Base-by-base conservation (phyloP, 2,329 filamentous ascomycete genomes). In the Xylariaceae sp. region DNA sequence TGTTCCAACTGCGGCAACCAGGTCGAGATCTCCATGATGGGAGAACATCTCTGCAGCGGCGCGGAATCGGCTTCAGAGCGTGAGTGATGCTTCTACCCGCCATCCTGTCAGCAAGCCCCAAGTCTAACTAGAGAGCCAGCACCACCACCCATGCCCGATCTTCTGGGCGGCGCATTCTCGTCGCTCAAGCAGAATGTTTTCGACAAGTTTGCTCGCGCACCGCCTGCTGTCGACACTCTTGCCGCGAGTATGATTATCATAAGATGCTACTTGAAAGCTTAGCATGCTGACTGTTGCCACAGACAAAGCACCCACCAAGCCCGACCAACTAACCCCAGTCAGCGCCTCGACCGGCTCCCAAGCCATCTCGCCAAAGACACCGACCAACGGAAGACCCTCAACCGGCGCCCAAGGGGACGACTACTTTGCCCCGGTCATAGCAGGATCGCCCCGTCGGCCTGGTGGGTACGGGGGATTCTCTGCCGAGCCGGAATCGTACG, bases 11-110 rank as follows among this genome's bases (percentile, higher is more conserved):
- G 87, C 56, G 75, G 77, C 25, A 60, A 66, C 25, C 76, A 89
- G 50, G 84, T 94, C 39, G 81, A 89, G 53, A 92, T 94, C 47
- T 81, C 83, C 25, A 67, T 80, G 57, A 83, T 94, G 80, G 86
- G 85, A 41, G 86, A 93, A 42, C 88, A 94, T 64, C 57, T 85
- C 40, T 94, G 88, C 58, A 58, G 58, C 29, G 63, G 58, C 38
- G 39, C 58, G 41, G 45, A 53, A 36, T 53, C 62, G 39, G 53
- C 65, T 60, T 62, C 64, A 51, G 70, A 72, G 51, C 56, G 73
- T 56, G 42, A 24, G 54, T 52, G 22, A 32, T 33, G n/a, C 39
- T 26, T 21, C 14, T 32, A 15, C 22, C 17, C 10, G 13, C 10
- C 25, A 14, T 33, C 26, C 25, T 24, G 11, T 18, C 8, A 17